A percentile compares a stretch with the other conserved stretches of the same genome.
Evolutionary conservation across 345 rosid species (phyloP).

Genomic region (Salix exigua): DNA sequence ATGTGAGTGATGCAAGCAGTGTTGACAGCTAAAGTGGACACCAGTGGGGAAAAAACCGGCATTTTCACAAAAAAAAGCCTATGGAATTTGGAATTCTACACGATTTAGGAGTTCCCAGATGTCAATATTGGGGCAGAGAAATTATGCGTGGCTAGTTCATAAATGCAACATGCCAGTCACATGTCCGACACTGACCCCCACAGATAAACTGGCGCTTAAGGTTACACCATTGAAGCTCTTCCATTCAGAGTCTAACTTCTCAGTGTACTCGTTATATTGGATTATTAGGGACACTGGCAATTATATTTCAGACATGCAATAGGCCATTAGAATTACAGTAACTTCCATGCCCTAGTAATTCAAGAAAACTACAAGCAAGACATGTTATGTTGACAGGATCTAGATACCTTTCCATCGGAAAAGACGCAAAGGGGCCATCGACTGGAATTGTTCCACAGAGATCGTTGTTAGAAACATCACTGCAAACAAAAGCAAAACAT

Average conservation of each 20-base stretch:
- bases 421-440: constrained; percentile 60
- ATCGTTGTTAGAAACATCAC: constrained; percentile 64
- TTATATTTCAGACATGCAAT: background rate
- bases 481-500: constrained; percentile 24
- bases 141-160: background rate
- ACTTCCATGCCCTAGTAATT: background rate
- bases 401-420: constrained; percentile 51
- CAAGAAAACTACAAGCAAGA: background rate
- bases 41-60: background rate
- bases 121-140: background rate
- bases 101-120: background rate
- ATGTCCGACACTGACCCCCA: background rate
- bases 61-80: background rate
- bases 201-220: background rate
- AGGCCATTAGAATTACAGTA: background rate
- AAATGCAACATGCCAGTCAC: background rate
- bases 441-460: constrained; percentile 73
- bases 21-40: background rate
- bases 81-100: background rate
- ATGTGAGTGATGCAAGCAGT: background rate
- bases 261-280: background rate
- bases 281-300: background rate
- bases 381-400: background rate
- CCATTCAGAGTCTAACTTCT: background rate
- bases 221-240: background rate